Evolutionary conservation across 2,329 filamentous ascomycete genomes (phyloP), one percentile per base, ranked within the genome.

Genomic region (Neofusicoccum parvum): DNA sequence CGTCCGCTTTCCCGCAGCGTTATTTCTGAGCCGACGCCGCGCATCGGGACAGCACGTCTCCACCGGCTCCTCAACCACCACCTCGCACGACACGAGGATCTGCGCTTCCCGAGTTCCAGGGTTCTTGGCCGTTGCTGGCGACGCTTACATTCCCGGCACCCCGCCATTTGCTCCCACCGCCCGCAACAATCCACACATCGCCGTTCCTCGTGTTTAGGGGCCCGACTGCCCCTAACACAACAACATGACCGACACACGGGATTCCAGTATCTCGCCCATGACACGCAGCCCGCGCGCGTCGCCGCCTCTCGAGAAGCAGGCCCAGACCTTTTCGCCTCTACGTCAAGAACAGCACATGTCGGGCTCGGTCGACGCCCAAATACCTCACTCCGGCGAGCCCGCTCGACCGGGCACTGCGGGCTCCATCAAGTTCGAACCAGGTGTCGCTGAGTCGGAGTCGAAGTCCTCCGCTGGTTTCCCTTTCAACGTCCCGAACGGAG

Each of bases 171-270:
- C 43, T 27, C 34, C n/a, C 23, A 51, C 34, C 49, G 48, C 20
- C 48, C 48, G 48, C 23, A 32, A 27, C 27, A 15, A 34, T 27
- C 34, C 34, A 10, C 54, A 27, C 37, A 43, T 43, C 54, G 37
- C 36, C n/a, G 23, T 32, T 17, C 39, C 5, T n/a, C 2, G 34
- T 15, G 46, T 12, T 34, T 63, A 63, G 60, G 46, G 46, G 60
- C 49, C 60, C 11, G 23, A 45, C 15, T 58, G 39, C 53, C 53
- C 41, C 32, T 45, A 54, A 50, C 46, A 49, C 43, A 45, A 63
- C 37, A 62, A 23, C 60, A 76, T 77, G 75, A 70, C 66, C 32
- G 74, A 73, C 66, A 70, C 70, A 3, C 69, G 68, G 63, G 72
- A 72, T 9, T 70, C 72, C n/a, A 71, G 70, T 64, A 58, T 71